Conservation (phyloP, 345 rosid genomes). For the Pseudoturritis turrita region DNA sequence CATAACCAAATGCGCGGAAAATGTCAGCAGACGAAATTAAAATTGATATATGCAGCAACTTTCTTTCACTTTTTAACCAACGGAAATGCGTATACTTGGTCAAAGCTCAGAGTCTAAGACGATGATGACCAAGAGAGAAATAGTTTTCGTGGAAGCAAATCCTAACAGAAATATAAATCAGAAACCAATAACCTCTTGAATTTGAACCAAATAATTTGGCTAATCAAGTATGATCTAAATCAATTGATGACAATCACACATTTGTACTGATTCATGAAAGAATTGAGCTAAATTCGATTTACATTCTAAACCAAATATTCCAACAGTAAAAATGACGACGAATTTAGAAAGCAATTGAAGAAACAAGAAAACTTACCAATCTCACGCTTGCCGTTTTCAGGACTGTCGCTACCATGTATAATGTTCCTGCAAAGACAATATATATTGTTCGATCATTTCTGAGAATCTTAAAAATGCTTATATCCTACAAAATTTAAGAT, state of each 20-base stretch:
- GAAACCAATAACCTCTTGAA: not conserved
- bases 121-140: not conserved
- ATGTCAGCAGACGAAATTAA: too few species aligned
- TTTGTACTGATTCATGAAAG: too few species aligned
- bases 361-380: conserved; percentile 43
- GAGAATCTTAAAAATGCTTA: not conserved
- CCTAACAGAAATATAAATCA: not conserved
- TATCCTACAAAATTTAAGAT: not conserved
- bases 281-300: too few species aligned
- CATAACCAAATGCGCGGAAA: not conserved
- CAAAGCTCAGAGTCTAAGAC: too few species aligned
- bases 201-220: not conserved
- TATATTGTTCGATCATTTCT: not conserved
- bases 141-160: not conserved
- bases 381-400: conserved; percentile 91
- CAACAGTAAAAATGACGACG: too few species aligned
- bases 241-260: too few species aligned
- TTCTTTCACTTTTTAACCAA: too few species aligned
- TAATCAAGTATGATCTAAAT: not conserved
- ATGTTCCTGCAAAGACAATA: conserved; percentile 85
- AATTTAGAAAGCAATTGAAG: too few species aligned
- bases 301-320: too few species aligned
- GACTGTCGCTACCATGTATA: conserved; percentile 95
- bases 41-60: too few species aligned
- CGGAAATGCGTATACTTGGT: too few species aligned